A percentile compares a stretch with the other conserved stretches of the same genome.
These are phyloP conservation scores for Trichoderma oligosporum DNA, from an alignment of 2,329 filamentous ascomycete genomes.

Conservation along the genomic window DNA sequence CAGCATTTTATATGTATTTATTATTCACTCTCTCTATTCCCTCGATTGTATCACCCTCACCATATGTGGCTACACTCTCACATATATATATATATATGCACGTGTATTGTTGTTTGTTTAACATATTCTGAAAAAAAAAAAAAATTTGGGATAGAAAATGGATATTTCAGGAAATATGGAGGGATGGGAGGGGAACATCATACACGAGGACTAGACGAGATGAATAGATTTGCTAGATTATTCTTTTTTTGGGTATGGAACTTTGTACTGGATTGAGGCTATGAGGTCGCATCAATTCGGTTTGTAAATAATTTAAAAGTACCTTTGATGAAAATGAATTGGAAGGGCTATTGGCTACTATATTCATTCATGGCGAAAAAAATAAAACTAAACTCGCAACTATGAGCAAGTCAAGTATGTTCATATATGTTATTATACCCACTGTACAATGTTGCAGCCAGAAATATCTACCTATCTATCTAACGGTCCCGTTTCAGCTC, in stretches of 20 bases:
- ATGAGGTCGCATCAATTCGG: too few relatives aligned
- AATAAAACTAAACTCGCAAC: background rate
- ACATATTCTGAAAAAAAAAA: background rate
- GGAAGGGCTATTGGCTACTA: too few relatives aligned
- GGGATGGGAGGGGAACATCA: background rate
- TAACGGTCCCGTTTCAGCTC: background rate
- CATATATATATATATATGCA: background rate
- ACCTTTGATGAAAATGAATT: too few relatives aligned
- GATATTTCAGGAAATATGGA: background rate
- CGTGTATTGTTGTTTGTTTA: background rate
- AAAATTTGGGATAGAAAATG: background rate
- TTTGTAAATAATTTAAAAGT: too few relatives aligned
- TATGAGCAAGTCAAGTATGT: too few relatives aligned
- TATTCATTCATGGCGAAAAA: too few relatives aligned
- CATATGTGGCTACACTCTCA: background rate
- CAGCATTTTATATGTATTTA: conserved; percentile 17
- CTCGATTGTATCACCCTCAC: background rate
- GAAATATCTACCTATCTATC: background rate
- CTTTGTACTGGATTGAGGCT: background rate
- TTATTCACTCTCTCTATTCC: conserved; percentile 12
- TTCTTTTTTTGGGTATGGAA: background rate
- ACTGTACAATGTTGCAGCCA: background rate
- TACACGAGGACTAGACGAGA: conserved; percentile 6
- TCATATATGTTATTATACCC: too few relatives aligned
- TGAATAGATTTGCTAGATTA: conserved; percentile 7